Base-by-base conservation (phyloP, 2,329 filamentous ascomycete species). In the Davidsoniella australis region DNA sequence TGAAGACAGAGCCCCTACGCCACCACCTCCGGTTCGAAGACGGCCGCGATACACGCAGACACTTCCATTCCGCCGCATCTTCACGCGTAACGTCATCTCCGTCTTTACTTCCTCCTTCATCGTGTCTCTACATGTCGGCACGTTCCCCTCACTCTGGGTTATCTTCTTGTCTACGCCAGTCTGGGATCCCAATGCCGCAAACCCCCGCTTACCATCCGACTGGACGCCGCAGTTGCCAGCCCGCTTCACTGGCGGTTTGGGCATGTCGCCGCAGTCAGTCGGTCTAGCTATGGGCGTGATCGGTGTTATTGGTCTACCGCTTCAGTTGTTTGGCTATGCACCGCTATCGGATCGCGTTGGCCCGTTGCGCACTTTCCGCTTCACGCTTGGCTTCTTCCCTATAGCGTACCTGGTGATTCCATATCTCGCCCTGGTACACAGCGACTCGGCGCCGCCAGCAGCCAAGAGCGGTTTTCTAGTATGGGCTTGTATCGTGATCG, bases 271-370 rank as follows among this genome's bases (percentile, higher is more conserved):
- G 0, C 70, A 73, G 1, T 73, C 75, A 2, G 81, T 91, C 29
- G 85, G 85, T n/a, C 65, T 84, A 41, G 82, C 82, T 4, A 86
- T 88, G 66, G 78, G 84, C 2, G 78, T 83, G 47, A 72, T 91
- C 14, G 85, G 85, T 7, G 64, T 75, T 45, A 77, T 89, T 41
- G 85, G 85, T n/a, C 80, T 91, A 37, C 65, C 70, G 0, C 67
- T 91, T 42, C 63, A 64, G 51, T 54, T 65, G 53, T 67, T 82
- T 45, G 64, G 85, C 8, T 89, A 88, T 59, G 83, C 84, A 1
- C 64, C 65, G 26, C 64, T 86, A 16, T 83, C 83, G 43, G 66
- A 70, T 2, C 72, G 72, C 2, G 70, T 85, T 1, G 85, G 84
- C 33, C 82, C 81, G 1, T 64, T 87, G 47, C 67, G 68, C 4